A percentile compares a stretch with the other conserved stretches of the same genome.
Evolutionary conservation across 768 basidiomycete species (phyloP).

Genomic region (Collybia sp.): DNA sequence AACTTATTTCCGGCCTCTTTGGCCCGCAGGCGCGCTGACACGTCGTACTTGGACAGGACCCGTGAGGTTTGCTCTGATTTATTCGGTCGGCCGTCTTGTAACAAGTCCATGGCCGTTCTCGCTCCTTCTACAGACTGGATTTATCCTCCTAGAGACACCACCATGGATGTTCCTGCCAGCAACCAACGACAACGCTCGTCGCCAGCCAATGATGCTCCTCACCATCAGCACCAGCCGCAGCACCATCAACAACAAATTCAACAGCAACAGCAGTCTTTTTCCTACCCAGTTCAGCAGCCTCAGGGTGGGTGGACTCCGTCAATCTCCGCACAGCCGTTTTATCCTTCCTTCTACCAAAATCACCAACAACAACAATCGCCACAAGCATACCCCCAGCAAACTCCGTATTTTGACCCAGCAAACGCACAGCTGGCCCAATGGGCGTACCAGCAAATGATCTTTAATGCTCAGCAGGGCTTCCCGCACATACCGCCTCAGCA

Average conservation of each 20-base stretch:
- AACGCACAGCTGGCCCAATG: conserved; percentile 80
- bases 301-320: conserved; percentile 70
- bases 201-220: conserved; percentile 47
- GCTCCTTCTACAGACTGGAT: conserved; percentile 69
- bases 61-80: conserved; percentile 7
- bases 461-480: conserved; percentile 58
- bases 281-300: conserved; percentile 67
- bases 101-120: conserved; percentile 72
- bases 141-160: conserved; percentile 52
- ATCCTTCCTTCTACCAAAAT: conserved; percentile 75
- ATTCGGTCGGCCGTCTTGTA: conserved; percentile 12
- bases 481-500: conserved; percentile 41
- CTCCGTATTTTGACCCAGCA: conserved; percentile 69
- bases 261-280: conserved; percentile 42
- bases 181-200: conserved; percentile 57
- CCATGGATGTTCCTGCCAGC: conserved; percentile 52
- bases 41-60: conserved; percentile 5
- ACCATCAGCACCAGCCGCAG: conserved; percentile 8
- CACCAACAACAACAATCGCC: conserved; percentile 53
- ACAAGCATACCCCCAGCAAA: conserved; percentile 48
- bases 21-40: conserved; percentile 1
- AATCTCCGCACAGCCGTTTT: conserved; percentile 65
- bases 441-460: conserved; percentile 93
- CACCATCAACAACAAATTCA: conserved; percentile 27
- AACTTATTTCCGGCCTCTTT: not conserved